Percentiles rank a stretch among this genome's conserved stretches.
Evolutionary conservation across 164 flowering plant genomes (phyloP).

Genomic region (Taxillus chinensis): DNA sequence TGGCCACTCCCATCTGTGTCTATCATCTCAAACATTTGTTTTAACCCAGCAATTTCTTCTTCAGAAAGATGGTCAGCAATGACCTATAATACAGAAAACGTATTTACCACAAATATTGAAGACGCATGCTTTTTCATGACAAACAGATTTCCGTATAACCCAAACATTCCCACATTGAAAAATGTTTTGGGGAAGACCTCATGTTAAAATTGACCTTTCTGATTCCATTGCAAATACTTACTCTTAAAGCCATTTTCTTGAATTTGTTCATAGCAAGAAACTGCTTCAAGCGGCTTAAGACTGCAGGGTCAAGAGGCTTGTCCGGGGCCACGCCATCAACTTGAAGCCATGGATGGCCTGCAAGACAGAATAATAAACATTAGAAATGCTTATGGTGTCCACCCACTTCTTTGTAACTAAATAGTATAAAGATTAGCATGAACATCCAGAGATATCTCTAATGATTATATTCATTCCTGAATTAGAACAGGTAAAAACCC

Average conservation of each 20-base stretch:
- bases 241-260: constrained; percentile 85
- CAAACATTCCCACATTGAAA: too few relatives aligned
- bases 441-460: not conserved
- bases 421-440: not conserved
- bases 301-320: constrained; percentile 78
- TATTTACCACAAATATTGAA: not conserved
- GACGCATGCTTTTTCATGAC: too few relatives aligned
- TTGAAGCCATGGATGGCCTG: constrained; percentile 86
- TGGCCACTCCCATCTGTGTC: constrained; percentile 86
- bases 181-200: too few relatives aligned
- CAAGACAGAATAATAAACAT: constrained; percentile 7
- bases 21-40: constrained; percentile 82
- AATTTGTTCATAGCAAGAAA: constrained; percentile 83
- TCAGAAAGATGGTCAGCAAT: constrained; percentile 80
- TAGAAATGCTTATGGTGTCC: not conserved
- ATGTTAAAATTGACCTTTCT: too few relatives aligned
- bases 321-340: constrained; percentile 74
- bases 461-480: not conserved
- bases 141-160: too few relatives aligned
- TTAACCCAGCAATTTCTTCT: constrained; percentile 89
- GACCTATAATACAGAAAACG: constrained; percentile 19
- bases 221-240: constrained; percentile 19
- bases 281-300: constrained; percentile 65
- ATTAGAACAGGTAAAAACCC: not conserved
- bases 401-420: not conserved